phyloP scores from a whole-genome alignment of 2,329 filamentous ascomycete species.

The Phialocephala sp. region DNA sequence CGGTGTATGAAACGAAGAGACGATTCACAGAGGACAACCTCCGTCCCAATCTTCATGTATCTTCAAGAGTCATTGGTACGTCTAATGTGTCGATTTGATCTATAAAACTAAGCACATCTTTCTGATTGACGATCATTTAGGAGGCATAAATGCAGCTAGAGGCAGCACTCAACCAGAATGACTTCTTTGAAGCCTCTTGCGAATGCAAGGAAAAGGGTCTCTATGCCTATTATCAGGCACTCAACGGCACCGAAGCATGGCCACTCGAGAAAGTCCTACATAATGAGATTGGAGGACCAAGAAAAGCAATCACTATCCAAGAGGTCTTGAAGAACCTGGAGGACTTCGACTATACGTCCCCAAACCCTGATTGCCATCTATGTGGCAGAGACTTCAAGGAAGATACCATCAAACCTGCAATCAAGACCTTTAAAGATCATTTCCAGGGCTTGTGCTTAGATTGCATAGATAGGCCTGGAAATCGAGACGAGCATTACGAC shows the following conservation, averaged over 20 bases:
- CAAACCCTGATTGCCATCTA: constrained; percentile 4
- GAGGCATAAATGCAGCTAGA: constrained; percentile 20
- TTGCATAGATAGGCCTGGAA: constrained; percentile 21
- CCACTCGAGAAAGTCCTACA: constrained; percentile 18
- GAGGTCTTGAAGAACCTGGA: constrained; percentile 12
- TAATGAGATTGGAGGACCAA: too few relatives aligned
- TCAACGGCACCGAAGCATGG: constrained; percentile 24
- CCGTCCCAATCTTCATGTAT: too few relatives aligned
- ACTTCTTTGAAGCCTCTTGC: too few relatives aligned
- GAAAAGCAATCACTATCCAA: constrained; percentile 5
- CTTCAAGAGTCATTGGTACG: constrained; percentile 18
- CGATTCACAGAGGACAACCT: constrained; percentile 13
- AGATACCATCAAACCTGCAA: not conserved
- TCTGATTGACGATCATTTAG: too few relatives aligned
- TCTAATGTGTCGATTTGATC: too few relatives aligned
- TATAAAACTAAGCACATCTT: too few relatives aligned
- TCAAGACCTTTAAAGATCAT: too few relatives aligned
- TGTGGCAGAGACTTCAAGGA: not conserved
- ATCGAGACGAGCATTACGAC: not conserved
- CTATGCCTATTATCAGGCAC: constrained; percentile 13
- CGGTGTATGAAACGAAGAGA: constrained; percentile 10
- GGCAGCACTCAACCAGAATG: too few relatives aligned
- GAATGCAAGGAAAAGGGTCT: constrained; percentile 18
- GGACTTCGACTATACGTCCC: constrained; percentile 7
- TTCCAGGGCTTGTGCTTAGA: constrained; percentile 31